These are phyloP conservation scores for Ilyonectria robusta DNA, from an alignment of 2,329 filamentous ascomycete genomes.

Conservation along the genomic window DNA sequence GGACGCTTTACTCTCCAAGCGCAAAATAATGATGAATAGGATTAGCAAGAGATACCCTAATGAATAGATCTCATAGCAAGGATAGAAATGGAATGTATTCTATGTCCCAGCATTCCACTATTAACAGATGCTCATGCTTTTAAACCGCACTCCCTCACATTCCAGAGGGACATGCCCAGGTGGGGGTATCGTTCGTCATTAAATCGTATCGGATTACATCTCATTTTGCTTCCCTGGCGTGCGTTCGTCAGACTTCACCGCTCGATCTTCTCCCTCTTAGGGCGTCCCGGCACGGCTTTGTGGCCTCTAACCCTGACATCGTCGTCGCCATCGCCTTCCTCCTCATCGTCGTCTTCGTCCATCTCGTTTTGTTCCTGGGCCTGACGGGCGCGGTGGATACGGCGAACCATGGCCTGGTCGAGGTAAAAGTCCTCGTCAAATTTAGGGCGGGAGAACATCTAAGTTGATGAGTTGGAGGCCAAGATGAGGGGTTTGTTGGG, in stretches of 20 bases:
- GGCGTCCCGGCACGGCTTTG: conserved; percentile 38
- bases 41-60: conserved; percentile 22
- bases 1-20: not conserved
- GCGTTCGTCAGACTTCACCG: not conserved
- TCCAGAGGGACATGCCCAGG: not conserved
- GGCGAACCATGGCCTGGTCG: conserved; percentile 70
- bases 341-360: conserved; percentile 55
- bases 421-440: conserved; percentile 66
- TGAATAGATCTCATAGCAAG: conserved; percentile 18
- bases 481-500: not conserved
- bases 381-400: conserved; percentile 68
- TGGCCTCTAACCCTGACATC: conserved; percentile 46
- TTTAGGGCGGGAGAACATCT: conserved; percentile 61
- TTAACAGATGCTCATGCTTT: not conserved
- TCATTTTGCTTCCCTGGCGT: not conserved
- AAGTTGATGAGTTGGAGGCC: conserved; percentile 16
- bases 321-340: conserved; percentile 40
- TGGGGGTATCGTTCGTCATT: conserved; percentile 29
- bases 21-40: conserved; percentile 12
- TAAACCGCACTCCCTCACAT: not conserved
- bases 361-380: conserved; percentile 60
- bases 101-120: not conserved
- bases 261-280: conserved; percentile 44
- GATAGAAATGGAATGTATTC: conserved; percentile 3
- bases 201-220: conserved; percentile 23